Conservation (phyloP, 225 moss, liverwort and hornwort species). For the Pseudisothecium myosuroides region DNA sequence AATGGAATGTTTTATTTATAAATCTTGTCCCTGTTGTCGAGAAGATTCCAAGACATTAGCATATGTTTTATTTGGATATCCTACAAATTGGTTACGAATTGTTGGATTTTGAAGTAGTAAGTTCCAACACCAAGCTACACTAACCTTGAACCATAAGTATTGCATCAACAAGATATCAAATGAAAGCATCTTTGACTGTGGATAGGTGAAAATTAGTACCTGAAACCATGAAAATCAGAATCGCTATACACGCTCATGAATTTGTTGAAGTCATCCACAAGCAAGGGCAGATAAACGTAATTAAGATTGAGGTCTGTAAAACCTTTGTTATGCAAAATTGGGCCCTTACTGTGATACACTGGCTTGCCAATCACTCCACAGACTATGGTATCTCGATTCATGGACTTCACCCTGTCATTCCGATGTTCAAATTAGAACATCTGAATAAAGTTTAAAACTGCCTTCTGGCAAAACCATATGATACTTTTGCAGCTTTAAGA, state of each 20-base stretch:
- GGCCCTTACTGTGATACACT: slow-evolving; percentile 84
- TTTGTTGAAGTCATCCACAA: slow-evolving; percentile 62
- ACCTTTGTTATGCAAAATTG: slow-evolving; percentile 64
- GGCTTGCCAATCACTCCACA: slow-evolving; percentile 79
- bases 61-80: not conserved
- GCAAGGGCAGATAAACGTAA: slow-evolving; percentile 74
- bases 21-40: not conserved
- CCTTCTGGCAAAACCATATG: not conserved
- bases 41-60: not conserved
- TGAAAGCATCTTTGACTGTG: not conserved
- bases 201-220: slow-evolving; percentile 2
- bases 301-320: slow-evolving; percentile 48
- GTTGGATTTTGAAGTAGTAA: not conserved
- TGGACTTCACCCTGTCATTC: slow-evolving; percentile 46
- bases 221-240: slow-evolving; percentile 68
- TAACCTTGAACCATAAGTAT: not conserved
- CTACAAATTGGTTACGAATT: not conserved
- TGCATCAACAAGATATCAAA: not conserved
- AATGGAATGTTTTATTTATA: not conserved
- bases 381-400: slow-evolving; percentile 65
- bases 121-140: not conserved
- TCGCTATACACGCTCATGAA: slow-evolving; percentile 56
- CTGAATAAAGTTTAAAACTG: not conserved
- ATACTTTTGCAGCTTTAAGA: not conserved
- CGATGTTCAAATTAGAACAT: not conserved